Evolutionary conservation across 495 filamentous ascomycete genomes (phyloP), one percentile per base, ranked within the genome.

Genomic region (Friedmanniomyces simplex): DNA sequence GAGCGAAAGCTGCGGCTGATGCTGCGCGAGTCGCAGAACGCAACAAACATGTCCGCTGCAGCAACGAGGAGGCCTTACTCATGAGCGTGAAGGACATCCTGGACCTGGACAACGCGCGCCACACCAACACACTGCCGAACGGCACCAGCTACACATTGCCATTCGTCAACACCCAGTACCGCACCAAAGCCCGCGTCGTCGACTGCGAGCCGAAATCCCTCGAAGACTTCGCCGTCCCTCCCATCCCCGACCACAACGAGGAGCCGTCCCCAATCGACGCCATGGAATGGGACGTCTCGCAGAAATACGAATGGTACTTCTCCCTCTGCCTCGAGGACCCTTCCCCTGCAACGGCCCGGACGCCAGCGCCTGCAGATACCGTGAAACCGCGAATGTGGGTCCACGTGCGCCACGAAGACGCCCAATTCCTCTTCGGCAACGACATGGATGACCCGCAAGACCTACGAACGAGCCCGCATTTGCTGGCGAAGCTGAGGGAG

Each of bases 121-220:
- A 76, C 61, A 67, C 58, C 5, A 58, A 71, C 20, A 55, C 68
- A 16, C 58, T 56, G 20, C 52, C 72, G 1, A 69, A 72, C 13
- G 77, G 76, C 1, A 66, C 72, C 20, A 67, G 61, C 39, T 82
- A 70, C 58, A 63, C 60, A 50, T 76, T 77, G 51, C 83, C 89
- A 1, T 96, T 95, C 63, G 77, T 83, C 42, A 89, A 89, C 66
- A 67, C 79, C 51, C 87, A 85, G 52, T 94, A 89, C 64, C 78
- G 75, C 16, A 73, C 79, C 16, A 68, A 71, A 32, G 84, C 85
- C 43, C 85, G 87, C 25, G 84, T 95, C 1, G 76, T 96, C n/a
- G 88, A 95, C 67, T 96, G 88, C 71, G 81, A 76, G 32, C 93
- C 93, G 1, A 70, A 71, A 16, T 74, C 75, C 1, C 69, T 98